These are phyloP conservation scores for Neoconidiobolus thromboides DNA, from an alignment of 371 early-diverging fungal species.

Conservation along the genomic window DNA sequence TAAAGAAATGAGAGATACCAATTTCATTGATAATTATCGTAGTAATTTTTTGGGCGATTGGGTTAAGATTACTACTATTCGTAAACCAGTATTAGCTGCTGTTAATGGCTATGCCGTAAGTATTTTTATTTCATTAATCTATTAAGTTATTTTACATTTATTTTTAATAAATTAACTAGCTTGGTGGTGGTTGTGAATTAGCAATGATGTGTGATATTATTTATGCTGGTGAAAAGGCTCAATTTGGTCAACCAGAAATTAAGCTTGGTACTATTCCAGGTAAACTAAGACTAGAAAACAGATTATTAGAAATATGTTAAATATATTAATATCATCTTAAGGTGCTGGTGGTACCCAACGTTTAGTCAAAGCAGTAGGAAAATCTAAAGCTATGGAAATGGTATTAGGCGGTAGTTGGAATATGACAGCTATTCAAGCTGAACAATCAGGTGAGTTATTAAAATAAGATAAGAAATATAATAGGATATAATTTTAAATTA, in stretches of 20 bases:
- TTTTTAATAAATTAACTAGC: conserved; percentile 16
- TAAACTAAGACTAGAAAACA: conserved; percentile 3
- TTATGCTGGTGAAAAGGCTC: conserved; percentile 92
- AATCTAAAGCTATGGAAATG: conserved; percentile 97
- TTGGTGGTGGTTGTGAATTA: conserved; percentile 96
- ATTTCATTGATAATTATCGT: conserved; percentile 71
- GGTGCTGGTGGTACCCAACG: conserved; percentile 83
- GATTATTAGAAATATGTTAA: neutral
- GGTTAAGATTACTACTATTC: conserved; percentile 71
- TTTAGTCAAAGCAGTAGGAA: conserved; percentile 85
- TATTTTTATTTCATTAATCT: neutral
- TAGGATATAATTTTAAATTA: neutral
- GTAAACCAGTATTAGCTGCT: conserved; percentile 93
- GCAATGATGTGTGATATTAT: conserved; percentile 99
- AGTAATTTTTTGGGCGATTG: conserved; percentile 85
- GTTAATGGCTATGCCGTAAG: conserved; percentile 92
- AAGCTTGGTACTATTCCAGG: conserved; percentile 90
- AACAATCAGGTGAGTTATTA: conserved; percentile 30
- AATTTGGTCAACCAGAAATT: conserved; percentile 97
- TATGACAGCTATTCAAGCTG: conserved; percentile 78
- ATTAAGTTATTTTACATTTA: neutral
- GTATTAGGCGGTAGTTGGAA: conserved; percentile 70
- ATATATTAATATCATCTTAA: neutral
- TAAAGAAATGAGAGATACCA: conserved; percentile 87
- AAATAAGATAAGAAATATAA: neutral